A percentile compares a stretch with the other conserved stretches of the same genome.
These are phyloP conservation scores for Berkeleyomyces basicola DNA, from an alignment of 2,329 filamentous ascomycete genomes.

Conservation along the genomic window DNA sequence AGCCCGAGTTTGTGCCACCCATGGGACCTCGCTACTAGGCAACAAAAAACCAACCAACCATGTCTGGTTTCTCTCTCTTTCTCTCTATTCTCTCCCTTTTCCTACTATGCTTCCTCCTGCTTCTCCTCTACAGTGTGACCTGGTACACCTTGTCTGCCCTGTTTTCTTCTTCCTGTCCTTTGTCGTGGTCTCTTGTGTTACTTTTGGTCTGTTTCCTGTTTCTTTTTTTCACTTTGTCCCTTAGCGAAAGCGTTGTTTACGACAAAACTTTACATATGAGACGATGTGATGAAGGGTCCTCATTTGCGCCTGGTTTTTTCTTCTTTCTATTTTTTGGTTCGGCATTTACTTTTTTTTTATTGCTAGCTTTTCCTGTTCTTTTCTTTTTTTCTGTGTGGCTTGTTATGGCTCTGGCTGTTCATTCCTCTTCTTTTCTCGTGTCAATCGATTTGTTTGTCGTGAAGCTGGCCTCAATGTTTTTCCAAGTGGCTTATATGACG, in stretches of 20 bases:
- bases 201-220: neutral
- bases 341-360: neutral
- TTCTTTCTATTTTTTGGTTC: neutral
- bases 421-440: neutral
- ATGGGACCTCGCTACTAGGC: neutral
- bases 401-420: neutral
- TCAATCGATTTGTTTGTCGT: neutral
- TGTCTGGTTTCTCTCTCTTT: neutral
- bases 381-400: neutral
- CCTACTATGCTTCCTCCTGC: neutral
- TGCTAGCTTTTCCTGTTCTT: neutral
- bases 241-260: conserved; percentile 5
- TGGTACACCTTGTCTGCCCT: neutral
- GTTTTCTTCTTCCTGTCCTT: neutral
- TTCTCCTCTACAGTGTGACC: neutral
- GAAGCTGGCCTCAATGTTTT: neutral
- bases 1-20: conserved; percentile 1
- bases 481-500: neutral
- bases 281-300: neutral
- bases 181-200: neutral
- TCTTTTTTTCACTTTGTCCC: neutral
- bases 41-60: neutral
- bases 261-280: neutral
- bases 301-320: neutral
- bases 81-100: neutral